A percentile compares a stretch with the other conserved stretches of the same genome.
These are phyloP conservation scores for Prunus fruticosa DNA, from an alignment of 306 rosid species.

Conservation along the genomic window DNA sequence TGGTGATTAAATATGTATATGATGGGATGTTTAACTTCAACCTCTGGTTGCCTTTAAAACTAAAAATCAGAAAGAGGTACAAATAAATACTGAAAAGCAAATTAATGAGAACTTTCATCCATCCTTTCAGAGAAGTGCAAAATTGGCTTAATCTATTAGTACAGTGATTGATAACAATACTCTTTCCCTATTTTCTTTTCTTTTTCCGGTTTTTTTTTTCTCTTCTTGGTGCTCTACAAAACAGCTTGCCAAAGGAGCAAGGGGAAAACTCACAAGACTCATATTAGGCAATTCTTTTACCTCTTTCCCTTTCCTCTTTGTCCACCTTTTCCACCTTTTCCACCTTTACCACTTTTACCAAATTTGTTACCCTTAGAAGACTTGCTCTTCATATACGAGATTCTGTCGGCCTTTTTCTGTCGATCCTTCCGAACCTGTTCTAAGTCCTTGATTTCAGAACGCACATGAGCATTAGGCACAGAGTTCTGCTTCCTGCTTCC, in stretches of 20 bases:
- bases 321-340: conserved; percentile 54
- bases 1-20: too few species aligned
- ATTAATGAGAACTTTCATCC: neutral
- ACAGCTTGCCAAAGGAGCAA: neutral
- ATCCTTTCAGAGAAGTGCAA: neutral
- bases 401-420: conserved; percentile 58
- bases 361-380: conserved; percentile 49
- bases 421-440: conserved; percentile 86
- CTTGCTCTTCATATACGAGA: conserved; percentile 54
- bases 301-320: conserved; percentile 44
- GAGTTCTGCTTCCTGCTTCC: conserved; percentile 50
- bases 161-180: neutral
- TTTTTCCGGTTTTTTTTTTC: too few species aligned
- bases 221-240: neutral
- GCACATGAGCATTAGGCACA: conserved; percentile 68
- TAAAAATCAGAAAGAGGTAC: neutral
- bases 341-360: conserved; percentile 54
- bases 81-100: neutral
- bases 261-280: neutral
- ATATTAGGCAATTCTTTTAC: conserved; percentile 7
- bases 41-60: neutral
- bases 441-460: conserved; percentile 73
- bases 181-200: neutral
- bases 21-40: too few species aligned
- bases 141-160: neutral